Base-by-base conservation (phyloP, 2,329 filamentous ascomycete species). In the Ophiosphaerella korrae region DNA sequence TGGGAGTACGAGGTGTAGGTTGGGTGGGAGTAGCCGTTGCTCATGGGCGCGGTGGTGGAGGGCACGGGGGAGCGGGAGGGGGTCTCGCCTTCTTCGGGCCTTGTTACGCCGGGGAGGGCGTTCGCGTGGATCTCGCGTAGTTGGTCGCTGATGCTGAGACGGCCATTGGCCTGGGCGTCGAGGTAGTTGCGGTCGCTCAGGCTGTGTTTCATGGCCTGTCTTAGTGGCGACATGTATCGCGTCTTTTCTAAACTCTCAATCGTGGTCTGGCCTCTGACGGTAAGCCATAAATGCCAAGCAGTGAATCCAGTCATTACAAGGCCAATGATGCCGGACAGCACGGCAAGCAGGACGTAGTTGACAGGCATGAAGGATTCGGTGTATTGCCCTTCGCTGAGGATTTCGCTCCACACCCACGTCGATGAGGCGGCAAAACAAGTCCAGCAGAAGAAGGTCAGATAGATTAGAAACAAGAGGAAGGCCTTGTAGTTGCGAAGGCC, bases 211-310 rank as follows among this genome's bases (percentile, higher is more conserved):
- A 93, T 82, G 42, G 83, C 83, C 68, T 85, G 86, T 49, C 88
- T 84, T 53, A 96, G 72, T 0, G 91, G 90, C 8, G 89, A 91
- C 7, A 96, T 82, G 74, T 99, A 99, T 48, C 94, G 84, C 2
- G 93, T 97, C 79, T 94, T 97, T 75, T 99, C 94, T 52, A 99
- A 78, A 65, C 89, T 96, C 73, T 99, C 94, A 52, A 99, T 97
- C 3, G 94, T 99, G 1, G 94, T 99, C 74, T 95, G 87, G 3
- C 90, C 91, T 23, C 84, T 83, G 46, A 83, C 77, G 1, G 90
- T 90, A 1, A 99, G 82, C 71, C 89, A 85, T 48, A 97, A 82
- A 78, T 99, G 94, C 92, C 94, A 99, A 1, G 78, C 83, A 0
- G 92, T 96, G 69, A 99, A 99, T 0, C 90, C 91, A 11, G 87